A percentile compares a stretch with the other conserved stretches of the same genome.
Evolutionary conservation across 2,329 filamentous ascomycete genomes (phyloP).

Genomic region (Sporothrix variecibatus): DNA sequence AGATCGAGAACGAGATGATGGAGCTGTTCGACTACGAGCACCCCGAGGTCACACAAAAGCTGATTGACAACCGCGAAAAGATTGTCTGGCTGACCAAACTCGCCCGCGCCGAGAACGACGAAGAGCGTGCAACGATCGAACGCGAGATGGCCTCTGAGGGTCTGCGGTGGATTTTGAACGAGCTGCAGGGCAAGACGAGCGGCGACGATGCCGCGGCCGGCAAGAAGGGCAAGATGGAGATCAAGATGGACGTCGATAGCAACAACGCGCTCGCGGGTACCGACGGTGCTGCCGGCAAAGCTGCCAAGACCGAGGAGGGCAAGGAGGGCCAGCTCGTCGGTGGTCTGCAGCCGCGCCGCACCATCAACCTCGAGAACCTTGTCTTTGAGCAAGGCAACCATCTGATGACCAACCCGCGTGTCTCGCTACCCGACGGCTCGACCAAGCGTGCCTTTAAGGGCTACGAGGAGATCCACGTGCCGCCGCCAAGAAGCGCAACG

Average conservation of each 20-base stretch:
- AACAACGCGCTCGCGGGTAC: slow-evolving; percentile 57
- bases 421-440: slow-evolving; percentile 88
- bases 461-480: slow-evolving; percentile 97
- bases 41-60: slow-evolving; percentile 85
- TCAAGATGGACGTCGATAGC: slow-evolving; percentile 93
- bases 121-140: slow-evolving; percentile 75
- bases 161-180: slow-evolving; percentile 81
- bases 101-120: slow-evolving; percentile 77
- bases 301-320: slow-evolving; percentile 49
- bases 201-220: slow-evolving; percentile 51
- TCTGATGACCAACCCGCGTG: slow-evolving; percentile 98
- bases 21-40: slow-evolving; percentile 97
- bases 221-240: slow-evolving; percentile 71
- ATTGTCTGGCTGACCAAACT: slow-evolving; percentile 93
- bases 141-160: slow-evolving; percentile 90
- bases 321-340: slow-evolving; percentile 71
- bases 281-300: slow-evolving; percentile 39
- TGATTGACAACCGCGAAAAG: slow-evolving; percentile 90
- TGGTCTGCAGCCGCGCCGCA: slow-evolving; percentile 79
- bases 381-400: slow-evolving; percentile 98
- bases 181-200: slow-evolving; percentile 73
- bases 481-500: slow-evolving; percentile 81
- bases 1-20: slow-evolving; percentile 98
- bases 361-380: slow-evolving; percentile 93
- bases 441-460: slow-evolving; percentile 96